Conservation (phyloP, 2,329 filamentous ascomycete species). For the Aspergillus viridinutans region DNA sequence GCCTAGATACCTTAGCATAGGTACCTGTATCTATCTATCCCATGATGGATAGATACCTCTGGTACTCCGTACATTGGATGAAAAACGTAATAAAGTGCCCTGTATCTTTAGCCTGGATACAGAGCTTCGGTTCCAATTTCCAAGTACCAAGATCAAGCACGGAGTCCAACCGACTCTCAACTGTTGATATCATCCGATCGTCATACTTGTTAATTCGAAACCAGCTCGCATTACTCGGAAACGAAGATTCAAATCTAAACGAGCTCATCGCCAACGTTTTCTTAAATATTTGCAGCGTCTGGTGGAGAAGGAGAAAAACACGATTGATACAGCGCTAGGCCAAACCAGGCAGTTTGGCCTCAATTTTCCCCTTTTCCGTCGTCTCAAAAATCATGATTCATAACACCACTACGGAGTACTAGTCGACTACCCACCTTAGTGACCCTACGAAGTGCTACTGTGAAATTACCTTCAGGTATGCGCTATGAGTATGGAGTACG, state of each 20-base stretch:
- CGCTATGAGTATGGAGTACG: neutral
- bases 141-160: neutral
- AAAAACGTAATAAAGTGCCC: neutral
- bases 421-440: neutral
- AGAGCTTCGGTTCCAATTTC: too few species aligned
- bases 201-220: neutral
- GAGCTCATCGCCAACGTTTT: neutral
- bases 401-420: neutral
- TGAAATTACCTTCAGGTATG: too few species aligned
- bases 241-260: neutral
- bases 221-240: neutral
- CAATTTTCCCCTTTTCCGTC: constrained; percentile 1
- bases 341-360: constrained; percentile 14
- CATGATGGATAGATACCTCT: neutral
- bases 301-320: neutral
- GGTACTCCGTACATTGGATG: neutral
- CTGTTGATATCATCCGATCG: constrained; percentile 2
- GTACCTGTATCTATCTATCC: neutral
- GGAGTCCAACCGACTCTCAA: neutral
- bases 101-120: neutral
- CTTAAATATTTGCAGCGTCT: neutral
- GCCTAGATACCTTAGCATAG: neutral
- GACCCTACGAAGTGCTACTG: neutral
- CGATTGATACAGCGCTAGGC: constrained; percentile 9
- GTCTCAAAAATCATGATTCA: neutral